Conservation (phyloP, 306 rosid genomes). For the Adenanthera pavonina region DNA sequence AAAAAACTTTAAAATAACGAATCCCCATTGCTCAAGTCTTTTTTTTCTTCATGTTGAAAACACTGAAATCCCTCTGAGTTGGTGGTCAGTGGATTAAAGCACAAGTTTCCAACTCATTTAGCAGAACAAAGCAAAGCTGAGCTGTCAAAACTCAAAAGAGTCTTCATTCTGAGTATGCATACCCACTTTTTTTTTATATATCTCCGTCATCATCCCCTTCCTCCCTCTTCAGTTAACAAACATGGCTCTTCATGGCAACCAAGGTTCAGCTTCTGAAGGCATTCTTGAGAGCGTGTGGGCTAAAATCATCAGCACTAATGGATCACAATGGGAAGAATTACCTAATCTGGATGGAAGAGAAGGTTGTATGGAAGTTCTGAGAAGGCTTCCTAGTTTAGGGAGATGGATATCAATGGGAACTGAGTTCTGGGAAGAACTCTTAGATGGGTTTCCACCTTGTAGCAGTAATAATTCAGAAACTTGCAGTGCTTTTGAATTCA, state of each 20-base stretch:
- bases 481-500: slow-evolving; percentile 16
- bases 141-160: slow-evolving; percentile 43
- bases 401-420: slow-evolving; percentile 96
- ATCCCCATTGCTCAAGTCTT: background rate
- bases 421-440: slow-evolving; percentile 83
- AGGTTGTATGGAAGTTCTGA: slow-evolving; percentile 63
- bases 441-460: slow-evolving; percentile 42
- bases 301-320: slow-evolving; percentile 55
- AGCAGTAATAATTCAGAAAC: slow-evolving; percentile 28
- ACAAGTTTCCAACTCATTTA: slow-evolving; percentile 60
- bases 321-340: slow-evolving; percentile 64
- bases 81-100: slow-evolving; percentile 59
- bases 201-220: slow-evolving; percentile 15
- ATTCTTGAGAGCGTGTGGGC: slow-evolving; percentile 93
- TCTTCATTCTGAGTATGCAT: slow-evolving; percentile 44
- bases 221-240: slow-evolving; percentile 29
- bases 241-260: slow-evolving; percentile 15
- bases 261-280: slow-evolving; percentile 54
- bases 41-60: slow-evolving; percentile 38
- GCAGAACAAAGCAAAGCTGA: slow-evolving; percentile 49
- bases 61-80: slow-evolving; percentile 54
- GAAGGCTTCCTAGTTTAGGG: slow-evolving; percentile 86
- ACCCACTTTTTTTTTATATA: slow-evolving; percentile 30
- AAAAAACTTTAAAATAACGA: slow-evolving; percentile 36
- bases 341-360: slow-evolving; percentile 62